Evolutionary conservation across 2,329 filamentous ascomycete genomes (phyloP).

Genomic region (Arthrobotrys pseudoclavata): DNA sequence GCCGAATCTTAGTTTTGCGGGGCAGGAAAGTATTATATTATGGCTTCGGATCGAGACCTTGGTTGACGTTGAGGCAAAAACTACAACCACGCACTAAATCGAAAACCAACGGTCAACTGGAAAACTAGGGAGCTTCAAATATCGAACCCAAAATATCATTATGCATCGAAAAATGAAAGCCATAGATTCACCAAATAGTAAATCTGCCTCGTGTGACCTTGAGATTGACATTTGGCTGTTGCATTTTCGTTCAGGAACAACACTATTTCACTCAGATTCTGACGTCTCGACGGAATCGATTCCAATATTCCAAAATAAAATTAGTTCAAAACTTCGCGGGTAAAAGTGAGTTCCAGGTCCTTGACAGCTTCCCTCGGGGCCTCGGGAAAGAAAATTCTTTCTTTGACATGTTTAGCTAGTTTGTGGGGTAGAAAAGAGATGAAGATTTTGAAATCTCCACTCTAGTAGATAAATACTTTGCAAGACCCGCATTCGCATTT

Average conservation of each 20-base stretch:
- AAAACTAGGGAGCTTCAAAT: not conserved
- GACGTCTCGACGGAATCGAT: conserved; percentile 17
- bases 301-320: not conserved
- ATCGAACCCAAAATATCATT: conserved; percentile 2
- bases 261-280: conserved; percentile 18
- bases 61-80: not conserved
- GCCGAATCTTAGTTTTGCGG: conserved; percentile 17
- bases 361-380: conserved; percentile 24
- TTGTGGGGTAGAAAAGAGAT: conserved; percentile 24
- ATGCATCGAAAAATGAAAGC: not conserved
- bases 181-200: not conserved
- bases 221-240: conserved; percentile 1
- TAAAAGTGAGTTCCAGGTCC: not conserved
- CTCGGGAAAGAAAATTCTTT: conserved; percentile 10
- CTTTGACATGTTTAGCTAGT: not conserved
- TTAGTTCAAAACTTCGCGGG: conserved; percentile 18
- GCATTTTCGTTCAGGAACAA: conserved; percentile 30
- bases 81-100: not conserved
- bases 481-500: not conserved
- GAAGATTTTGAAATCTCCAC: not conserved
- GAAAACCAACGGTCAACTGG: not conserved
- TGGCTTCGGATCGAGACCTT: conserved; percentile 39
- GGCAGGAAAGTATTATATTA: conserved; percentile 12
- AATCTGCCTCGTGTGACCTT: not conserved
- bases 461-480: not conserved